Evolutionary conservation across 2,329 filamentous ascomycete species (phyloP).

Genomic region (Claviceps citrina): DNA sequence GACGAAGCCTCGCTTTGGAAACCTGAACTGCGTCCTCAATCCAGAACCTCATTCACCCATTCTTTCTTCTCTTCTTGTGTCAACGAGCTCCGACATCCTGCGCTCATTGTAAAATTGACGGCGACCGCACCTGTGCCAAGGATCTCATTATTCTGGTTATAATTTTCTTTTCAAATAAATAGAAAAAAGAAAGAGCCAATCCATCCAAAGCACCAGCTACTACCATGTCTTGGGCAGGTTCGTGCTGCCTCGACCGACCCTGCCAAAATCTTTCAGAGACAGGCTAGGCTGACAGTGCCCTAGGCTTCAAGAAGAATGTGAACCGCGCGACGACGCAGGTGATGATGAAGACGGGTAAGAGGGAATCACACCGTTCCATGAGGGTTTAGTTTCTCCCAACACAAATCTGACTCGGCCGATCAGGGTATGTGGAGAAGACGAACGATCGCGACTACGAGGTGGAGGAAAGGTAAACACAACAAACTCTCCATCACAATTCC

Average conservation of each 20-base stretch:
- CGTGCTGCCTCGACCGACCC: conserved; percentile 12
- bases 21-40: conserved; percentile 6
- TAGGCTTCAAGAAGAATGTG: conserved; percentile 69
- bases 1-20: conserved; percentile 20
- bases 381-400: too few relatives aligned
- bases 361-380: too few relatives aligned
- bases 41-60: not conserved
- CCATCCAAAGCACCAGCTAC: too few relatives aligned
- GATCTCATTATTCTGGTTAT: not conserved
- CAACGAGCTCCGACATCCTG: not conserved
- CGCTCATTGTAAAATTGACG: not conserved
- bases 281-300: conserved; percentile 18
- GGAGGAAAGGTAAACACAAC: conserved; percentile 55
- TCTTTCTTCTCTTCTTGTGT: too few relatives aligned
- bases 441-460: conserved; percentile 98
- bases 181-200: too few relatives aligned
- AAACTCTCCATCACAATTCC: too few relatives aligned
- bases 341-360: conserved; percentile 93
- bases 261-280: conserved; percentile 12
- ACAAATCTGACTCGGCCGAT: not conserved
- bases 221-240: conserved; percentile 59
- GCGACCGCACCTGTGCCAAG: not conserved
- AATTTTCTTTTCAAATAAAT: too few relatives aligned
- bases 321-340: conserved; percentile 98
- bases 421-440: conserved; percentile 92